Evolutionary conservation across 768 basidiomycete species (phyloP), one percentile per base, ranked within the genome.

Genomic region (Pisolithus sp.): DNA sequence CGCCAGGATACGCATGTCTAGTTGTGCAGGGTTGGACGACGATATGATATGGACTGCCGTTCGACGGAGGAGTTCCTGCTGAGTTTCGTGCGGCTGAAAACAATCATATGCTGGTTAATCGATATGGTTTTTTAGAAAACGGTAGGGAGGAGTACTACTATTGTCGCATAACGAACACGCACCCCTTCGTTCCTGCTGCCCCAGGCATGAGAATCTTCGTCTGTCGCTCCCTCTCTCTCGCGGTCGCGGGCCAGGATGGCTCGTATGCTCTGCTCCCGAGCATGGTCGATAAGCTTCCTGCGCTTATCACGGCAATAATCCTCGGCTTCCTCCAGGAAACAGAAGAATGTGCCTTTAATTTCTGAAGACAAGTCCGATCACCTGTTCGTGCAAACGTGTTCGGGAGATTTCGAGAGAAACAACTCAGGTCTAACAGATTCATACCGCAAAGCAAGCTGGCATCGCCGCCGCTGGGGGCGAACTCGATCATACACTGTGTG

Each of bases 301-400:
- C 85, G 81, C 64, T 92, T 90, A 37, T 83, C 80, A 21, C 81
- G 76, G 31, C 73, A 75, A 54, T 82, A 83, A 53, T 85, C 85
- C 13, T 82, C 81, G 3, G 75, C 68, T 57, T 93, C 91, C 5
- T 75, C 73, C 0, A 77, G 77, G 0, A 80, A 74, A 55, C 93
- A 77, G 69, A 88, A 89, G 68, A 92, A 94, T 0, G 79, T 85
- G 57, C 94, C 91, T 69, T 93, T 91, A 5, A 81, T 64, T 59
- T 93, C 91, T 0, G 91, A 92, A 5, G 90, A 85, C 2, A 93
- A 76, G 63, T 91, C 86, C 0, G 85, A 85, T 90, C 90, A 93
- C 7, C 86, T 87, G 12, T 34, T 34, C 31, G 31, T 10, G 31
- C 31, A 34, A 34, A 34, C 31, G 31, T 34, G 31, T 34, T 13